Evolutionary conservation across 495 filamentous ascomycete genomes (phyloP).

Genomic region (Glonium stellatum): DNA sequence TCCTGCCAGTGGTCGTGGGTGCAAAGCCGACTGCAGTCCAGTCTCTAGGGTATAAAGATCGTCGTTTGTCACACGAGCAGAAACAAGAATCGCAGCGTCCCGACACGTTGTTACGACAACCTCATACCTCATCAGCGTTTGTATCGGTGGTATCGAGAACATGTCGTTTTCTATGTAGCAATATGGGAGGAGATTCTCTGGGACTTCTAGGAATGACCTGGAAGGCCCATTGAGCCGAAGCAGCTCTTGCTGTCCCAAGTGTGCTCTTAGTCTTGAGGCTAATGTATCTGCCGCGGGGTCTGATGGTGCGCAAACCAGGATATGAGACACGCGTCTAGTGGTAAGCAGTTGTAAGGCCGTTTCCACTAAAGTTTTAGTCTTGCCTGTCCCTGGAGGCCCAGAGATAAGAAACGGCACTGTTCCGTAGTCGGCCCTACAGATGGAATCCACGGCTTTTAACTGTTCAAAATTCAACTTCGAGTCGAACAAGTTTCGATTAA

Average conservation of each 20-base stretch:
- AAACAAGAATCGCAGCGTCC: conserved; percentile 45
- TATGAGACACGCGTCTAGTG: conserved; percentile 30
- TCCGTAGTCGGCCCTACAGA: conserved; percentile 43
- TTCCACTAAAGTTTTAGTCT: conserved; percentile 52
- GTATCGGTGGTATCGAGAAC: conserved; percentile 45
- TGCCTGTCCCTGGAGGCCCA: conserved; percentile 50
- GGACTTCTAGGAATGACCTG: conserved; percentile 46
- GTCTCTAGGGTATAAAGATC: conserved; percentile 36
- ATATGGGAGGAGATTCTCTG: conserved; percentile 41
- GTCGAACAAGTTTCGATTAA: conserved; percentile 37
- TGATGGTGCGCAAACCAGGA: conserved; percentile 51
- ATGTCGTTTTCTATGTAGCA: conserved; percentile 42
- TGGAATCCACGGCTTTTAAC: conserved; percentile 42
- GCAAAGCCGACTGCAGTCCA: conserved; percentile 28
- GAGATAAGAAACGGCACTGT: conserved; percentile 47
- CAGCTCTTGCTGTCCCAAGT: conserved; percentile 39
- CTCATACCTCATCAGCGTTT: conserved; percentile 44
- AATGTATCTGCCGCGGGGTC: conserved; percentile 51
- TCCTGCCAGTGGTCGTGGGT: conserved; percentile 14
- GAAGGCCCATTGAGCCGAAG: conserved; percentile 45
- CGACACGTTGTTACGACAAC: conserved; percentile 47
- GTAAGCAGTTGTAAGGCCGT: conserved; percentile 36
- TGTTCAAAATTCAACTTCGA: conserved; percentile 47
- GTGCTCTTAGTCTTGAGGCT: conserved; percentile 39
- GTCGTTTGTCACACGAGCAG: conserved; percentile 44